Evolutionary conservation across 1,284 basidiomycete species (phyloP).

Genomic region (Rhodotorula sp.): DNA sequence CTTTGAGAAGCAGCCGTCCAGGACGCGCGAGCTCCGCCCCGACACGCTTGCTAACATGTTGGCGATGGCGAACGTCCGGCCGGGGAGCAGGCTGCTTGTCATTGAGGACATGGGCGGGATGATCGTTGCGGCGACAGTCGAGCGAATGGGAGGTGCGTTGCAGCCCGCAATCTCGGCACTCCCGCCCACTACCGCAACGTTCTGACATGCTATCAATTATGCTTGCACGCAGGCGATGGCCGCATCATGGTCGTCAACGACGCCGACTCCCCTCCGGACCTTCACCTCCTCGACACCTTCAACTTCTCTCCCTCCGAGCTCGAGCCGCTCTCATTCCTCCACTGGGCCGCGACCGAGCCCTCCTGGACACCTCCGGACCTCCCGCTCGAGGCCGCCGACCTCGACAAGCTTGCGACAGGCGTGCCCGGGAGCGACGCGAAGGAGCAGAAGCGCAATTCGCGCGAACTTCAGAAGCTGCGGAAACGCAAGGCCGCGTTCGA

Average conservation of each 20-base stretch:
- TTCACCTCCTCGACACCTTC: conserved; percentile 80
- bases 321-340: conserved; percentile 65
- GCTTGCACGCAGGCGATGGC: conserved; percentile 60
- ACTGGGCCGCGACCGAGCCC: conserved; percentile 88
- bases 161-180: neutral
- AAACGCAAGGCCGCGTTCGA: conserved; percentile 70
- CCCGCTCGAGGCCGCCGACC: conserved; percentile 45
- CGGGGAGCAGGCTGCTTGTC: conserved; percentile 82
- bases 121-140: conserved; percentile 79
- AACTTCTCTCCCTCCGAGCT: conserved; percentile 69
- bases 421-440: conserved; percentile 45
- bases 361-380: conserved; percentile 67
- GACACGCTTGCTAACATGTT: conserved; percentile 89
- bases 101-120: conserved; percentile 86
- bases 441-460: conserved; percentile 57
- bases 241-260: conserved; percentile 83
- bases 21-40: conserved; percentile 79
- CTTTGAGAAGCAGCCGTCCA: conserved; percentile 70
- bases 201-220: conserved; percentile 52
- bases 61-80: conserved; percentile 76
- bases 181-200: neutral
- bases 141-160: conserved; percentile 75
- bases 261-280: conserved; percentile 85
- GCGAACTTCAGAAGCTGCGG: conserved; percentile 66
- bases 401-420: conserved; percentile 55